Evolutionary conservation across 805 yeast genomes (phyloP).

Genomic region (Schizosaccharomyces cryophilus): DNA sequence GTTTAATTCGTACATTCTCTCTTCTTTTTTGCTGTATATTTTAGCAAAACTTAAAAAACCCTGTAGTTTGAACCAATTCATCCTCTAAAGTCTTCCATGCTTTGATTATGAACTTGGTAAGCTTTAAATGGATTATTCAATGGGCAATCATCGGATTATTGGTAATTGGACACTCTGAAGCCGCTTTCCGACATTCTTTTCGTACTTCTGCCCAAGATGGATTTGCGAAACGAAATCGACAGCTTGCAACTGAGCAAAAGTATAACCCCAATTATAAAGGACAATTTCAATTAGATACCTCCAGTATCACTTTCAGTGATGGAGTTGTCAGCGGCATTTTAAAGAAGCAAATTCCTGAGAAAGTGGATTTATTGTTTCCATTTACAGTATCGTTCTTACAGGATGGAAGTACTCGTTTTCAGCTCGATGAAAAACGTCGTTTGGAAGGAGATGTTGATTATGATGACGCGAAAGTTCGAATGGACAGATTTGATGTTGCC

Average conservation of each 20-base stretch:
- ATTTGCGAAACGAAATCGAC: slow-evolving; percentile 21
- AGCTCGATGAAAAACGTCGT: neutral
- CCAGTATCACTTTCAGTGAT: neutral
- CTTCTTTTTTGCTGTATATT: too few species aligned
- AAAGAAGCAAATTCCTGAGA: slow-evolving; percentile 18
- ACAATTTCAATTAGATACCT: slow-evolving; percentile 21
- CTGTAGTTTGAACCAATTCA: too few species aligned
- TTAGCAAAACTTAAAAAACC: too few species aligned
- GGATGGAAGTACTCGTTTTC: neutral
- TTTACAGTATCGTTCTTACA: slow-evolving; percentile 26
- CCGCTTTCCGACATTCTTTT: neutral
- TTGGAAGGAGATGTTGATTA: slow-evolving; percentile 9
- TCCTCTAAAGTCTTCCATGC: too few species aligned
- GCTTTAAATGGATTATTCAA: neutral
- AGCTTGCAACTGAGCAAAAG: slow-evolving; percentile 24
- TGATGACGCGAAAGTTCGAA: slow-evolving; percentile 15
- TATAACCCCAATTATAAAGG: slow-evolving; percentile 13
- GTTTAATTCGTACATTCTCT: too few species aligned
- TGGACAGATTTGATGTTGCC: slow-evolving; percentile 36
- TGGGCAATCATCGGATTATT: neutral
- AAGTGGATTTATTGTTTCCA: slow-evolving; percentile 21
- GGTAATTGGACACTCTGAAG: neutral
- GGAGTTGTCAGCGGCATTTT: slow-evolving; percentile 18
- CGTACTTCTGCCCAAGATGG: neutral
- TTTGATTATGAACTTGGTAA: neutral